These are phyloP conservation scores for Cinnamomum micranthum DNA, from an alignment of 164 flowering plant species.

Conservation along the genomic window DNA sequence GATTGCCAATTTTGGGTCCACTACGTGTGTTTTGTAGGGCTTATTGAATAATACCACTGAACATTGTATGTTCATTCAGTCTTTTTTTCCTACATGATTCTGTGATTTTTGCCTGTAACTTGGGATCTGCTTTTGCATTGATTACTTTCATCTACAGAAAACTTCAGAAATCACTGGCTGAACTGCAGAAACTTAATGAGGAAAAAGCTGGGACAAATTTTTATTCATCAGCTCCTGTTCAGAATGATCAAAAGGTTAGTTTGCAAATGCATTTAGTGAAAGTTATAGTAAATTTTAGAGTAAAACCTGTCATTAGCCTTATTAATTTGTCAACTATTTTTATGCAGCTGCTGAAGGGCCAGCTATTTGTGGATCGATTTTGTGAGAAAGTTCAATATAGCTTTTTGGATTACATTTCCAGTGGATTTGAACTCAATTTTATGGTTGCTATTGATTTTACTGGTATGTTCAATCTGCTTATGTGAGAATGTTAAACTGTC, in stretches of 20 bases:
- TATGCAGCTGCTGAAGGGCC: slow-evolving; percentile 61
- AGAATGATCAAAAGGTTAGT: slow-evolving; percentile 10
- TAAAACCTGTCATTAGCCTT: neutral
- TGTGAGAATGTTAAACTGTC: neutral
- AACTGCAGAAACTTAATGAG: slow-evolving; percentile 51
- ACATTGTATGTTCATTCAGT: neutral
- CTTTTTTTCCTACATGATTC: neutral
- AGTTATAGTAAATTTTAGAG: neutral
- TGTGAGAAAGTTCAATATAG: slow-evolving; percentile 56
- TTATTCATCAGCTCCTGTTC: slow-evolving; percentile 33
- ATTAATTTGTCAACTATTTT: neutral
- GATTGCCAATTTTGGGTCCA: neutral
- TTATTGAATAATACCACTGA: neutral
- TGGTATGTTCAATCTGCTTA: slow-evolving; percentile 34
- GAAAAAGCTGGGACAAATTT: slow-evolving; percentile 55
- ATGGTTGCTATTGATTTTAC: slow-evolving; percentile 98
- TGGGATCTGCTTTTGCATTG: neutral
- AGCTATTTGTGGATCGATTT: slow-evolving; percentile 69
- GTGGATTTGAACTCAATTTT: slow-evolving; percentile 88
- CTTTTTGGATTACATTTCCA: slow-evolving; percentile 85
- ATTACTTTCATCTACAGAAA: slow-evolving; percentile 37
- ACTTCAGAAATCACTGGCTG: slow-evolving; percentile 65
- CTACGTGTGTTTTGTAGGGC: neutral
- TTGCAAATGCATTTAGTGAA: neutral
- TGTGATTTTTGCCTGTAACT: neutral